phyloP scores from a whole-genome alignment of 352 stramenopile genomes.

The Globisporangium radiosum region DNA sequence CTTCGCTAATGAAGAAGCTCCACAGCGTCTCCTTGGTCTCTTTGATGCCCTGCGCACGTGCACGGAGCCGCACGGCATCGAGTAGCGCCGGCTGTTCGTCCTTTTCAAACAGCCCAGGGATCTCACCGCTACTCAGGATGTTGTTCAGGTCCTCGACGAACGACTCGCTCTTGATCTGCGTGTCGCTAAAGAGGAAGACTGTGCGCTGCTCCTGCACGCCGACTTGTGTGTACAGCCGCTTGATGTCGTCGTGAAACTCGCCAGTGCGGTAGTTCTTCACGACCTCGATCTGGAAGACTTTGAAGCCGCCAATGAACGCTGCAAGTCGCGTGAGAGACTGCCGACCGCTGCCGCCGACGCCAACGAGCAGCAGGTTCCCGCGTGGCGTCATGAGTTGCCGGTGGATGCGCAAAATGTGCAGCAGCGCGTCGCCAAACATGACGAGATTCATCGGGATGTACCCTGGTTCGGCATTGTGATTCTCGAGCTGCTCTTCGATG shows the following conservation, averaged over 20 bases:
- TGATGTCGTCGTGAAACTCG: constrained; percentile 93
- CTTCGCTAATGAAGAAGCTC: constrained; percentile 91
- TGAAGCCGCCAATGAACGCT: constrained; percentile 86
- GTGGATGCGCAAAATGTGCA: constrained; percentile 90
- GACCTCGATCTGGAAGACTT: constrained; percentile 91
- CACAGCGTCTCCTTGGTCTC: constrained; percentile 89
- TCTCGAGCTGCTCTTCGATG: constrained; percentile 88
- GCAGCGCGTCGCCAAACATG: constrained; percentile 87
- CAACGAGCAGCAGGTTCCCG: constrained; percentile 90
- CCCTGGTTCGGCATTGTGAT: constrained; percentile 87
- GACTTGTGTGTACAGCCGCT: constrained; percentile 79
- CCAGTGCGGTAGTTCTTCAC: constrained; percentile 90
- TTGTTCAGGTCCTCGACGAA: constrained; percentile 94
- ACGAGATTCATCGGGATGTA: constrained; percentile 88
- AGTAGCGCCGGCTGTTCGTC: constrained; percentile 86
- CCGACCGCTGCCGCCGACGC: constrained; percentile 86
- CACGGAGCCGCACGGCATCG: constrained; percentile 71
- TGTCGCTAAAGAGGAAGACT: constrained; percentile 92
- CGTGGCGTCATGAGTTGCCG: constrained; percentile 82
- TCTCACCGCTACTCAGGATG: constrained; percentile 88
- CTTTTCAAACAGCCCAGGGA: constrained; percentile 90
- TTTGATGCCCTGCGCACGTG: constrained; percentile 64
- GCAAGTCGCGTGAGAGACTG: constrained; percentile 87
- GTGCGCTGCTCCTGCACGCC: constrained; percentile 82
- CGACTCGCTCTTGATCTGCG: constrained; percentile 90